A percentile compares a stretch with the other conserved stretches of the same genome.
These are phyloP conservation scores for Buddleja alternifolia DNA, from an alignment of 257 asterid genomes.

Conservation along the genomic window DNA sequence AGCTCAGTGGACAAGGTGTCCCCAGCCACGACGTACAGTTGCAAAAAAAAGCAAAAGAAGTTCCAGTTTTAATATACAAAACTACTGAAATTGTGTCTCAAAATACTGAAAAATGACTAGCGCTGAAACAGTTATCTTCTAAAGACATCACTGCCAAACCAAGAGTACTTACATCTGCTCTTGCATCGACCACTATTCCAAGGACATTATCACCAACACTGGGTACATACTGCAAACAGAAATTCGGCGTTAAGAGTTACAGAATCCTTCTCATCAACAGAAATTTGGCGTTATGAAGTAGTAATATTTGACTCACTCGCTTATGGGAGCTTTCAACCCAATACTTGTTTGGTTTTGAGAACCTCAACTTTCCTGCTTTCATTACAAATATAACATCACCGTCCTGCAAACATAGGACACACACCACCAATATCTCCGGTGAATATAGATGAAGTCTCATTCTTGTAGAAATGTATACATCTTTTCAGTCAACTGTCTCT, in stretches of 20 bases:
- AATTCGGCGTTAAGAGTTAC: conserved; percentile 23
- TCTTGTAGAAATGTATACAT: neutral
- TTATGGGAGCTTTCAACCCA: conserved; percentile 95
- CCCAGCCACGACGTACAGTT: neutral
- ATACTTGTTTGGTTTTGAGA: conserved; percentile 80
- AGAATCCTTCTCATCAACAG: neutral
- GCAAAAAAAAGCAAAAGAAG: neutral
- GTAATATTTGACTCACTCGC: conserved; percentile 60
- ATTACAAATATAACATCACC: conserved; percentile 69
- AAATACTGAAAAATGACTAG: conserved; percentile 2
- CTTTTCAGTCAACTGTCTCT: neutral
- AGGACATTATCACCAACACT: conserved; percentile 82
- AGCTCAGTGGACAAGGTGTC: conserved; percentile 3
- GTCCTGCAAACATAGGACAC: conserved; percentile 50
- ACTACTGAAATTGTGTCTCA: neutral
- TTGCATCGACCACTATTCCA: conserved; percentile 85
- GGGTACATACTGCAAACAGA: conserved; percentile 72
- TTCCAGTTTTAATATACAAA: neutral
- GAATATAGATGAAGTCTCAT: neutral
- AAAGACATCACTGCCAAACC: conserved; percentile 19
- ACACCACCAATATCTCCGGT: neutral
- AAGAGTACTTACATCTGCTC: conserved; percentile 78
- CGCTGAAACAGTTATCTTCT: neutral
- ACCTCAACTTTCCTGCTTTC: conserved; percentile 77
- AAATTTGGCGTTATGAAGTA: no score